Evolutionary conservation across 1,139 yeast species (phyloP).

Genomic region (Blastobotrys niveus): DNA sequence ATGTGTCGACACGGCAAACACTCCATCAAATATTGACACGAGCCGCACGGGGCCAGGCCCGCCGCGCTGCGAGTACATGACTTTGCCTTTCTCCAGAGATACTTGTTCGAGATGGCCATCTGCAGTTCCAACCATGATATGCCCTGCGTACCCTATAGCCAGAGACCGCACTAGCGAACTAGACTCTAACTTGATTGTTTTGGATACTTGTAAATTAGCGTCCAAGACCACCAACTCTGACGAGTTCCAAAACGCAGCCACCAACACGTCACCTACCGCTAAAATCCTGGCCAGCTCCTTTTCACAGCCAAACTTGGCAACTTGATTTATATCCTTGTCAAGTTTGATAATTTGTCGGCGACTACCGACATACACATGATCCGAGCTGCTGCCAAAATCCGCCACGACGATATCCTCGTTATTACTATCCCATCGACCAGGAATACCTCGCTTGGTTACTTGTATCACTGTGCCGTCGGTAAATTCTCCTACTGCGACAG

Average conservation of each 20-base stretch:
- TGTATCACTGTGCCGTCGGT: neutral
- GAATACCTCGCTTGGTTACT: neutral
- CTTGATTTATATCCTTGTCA: neutral
- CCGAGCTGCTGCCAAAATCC: neutral
- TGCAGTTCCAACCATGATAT: slow-evolving; percentile 2
- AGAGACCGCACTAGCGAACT: slow-evolving; percentile 1
- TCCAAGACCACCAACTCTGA: neutral
- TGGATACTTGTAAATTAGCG: neutral
- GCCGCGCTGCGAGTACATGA: neutral
- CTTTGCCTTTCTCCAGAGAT: neutral
- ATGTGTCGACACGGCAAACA: slow-evolving; percentile 7
- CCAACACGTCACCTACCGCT: neutral
- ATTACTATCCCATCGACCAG: neutral
- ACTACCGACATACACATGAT: neutral
- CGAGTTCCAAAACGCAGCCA: slow-evolving; percentile 4
- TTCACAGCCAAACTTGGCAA: neutral
- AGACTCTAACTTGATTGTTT: neutral
- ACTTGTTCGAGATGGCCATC: too few relatives aligned
- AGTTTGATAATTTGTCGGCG: neutral
- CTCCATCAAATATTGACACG: neutral
- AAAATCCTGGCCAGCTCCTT: neutral
- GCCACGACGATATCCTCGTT: neutral
- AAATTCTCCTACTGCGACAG: slow-evolving; percentile 2
- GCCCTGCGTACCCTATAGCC: neutral
- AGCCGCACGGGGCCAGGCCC: slow-evolving; percentile 3